A percentile compares a stretch with the other conserved stretches of the same genome.
These are phyloP conservation scores for Lagenaria siceraria DNA, from an alignment of 306 rosid species.

Conservation along the genomic window DNA sequence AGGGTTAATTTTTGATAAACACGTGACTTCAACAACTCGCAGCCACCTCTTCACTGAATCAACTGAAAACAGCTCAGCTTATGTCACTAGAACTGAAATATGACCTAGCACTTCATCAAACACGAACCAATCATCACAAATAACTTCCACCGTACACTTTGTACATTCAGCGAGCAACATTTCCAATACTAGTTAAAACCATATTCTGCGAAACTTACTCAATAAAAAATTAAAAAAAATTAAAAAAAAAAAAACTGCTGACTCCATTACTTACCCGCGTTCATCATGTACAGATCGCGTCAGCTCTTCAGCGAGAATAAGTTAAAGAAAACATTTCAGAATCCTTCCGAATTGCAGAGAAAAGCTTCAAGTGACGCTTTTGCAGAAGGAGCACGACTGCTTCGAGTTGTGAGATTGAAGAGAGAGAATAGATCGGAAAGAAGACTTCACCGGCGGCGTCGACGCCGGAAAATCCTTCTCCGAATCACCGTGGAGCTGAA, in stretches of 20 bases:
- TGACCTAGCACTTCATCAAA: background rate
- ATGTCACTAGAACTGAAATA: background rate
- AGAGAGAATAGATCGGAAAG: background rate
- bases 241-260: background rate
- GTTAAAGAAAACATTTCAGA: background rate
- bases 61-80: background rate
- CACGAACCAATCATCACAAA: background rate
- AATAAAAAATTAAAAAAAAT: background rate
- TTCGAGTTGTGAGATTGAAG: background rate
- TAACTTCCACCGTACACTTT: background rate
- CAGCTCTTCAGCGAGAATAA: background rate
- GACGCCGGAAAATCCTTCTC: background rate
- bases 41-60: background rate
- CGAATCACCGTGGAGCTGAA: background rate
- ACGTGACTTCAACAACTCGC: background rate
- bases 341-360: background rate
- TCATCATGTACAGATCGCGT: background rate
- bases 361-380: background rate
- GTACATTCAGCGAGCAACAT: background rate
- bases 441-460: background rate
- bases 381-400: background rate
- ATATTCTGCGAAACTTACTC: background rate
- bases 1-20: background rate
- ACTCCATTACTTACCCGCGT: background rate
- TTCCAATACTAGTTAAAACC: background rate